phyloP scores from a whole-genome alignment of 106 monocot genomes.

The Chionographis japonica region DNA sequence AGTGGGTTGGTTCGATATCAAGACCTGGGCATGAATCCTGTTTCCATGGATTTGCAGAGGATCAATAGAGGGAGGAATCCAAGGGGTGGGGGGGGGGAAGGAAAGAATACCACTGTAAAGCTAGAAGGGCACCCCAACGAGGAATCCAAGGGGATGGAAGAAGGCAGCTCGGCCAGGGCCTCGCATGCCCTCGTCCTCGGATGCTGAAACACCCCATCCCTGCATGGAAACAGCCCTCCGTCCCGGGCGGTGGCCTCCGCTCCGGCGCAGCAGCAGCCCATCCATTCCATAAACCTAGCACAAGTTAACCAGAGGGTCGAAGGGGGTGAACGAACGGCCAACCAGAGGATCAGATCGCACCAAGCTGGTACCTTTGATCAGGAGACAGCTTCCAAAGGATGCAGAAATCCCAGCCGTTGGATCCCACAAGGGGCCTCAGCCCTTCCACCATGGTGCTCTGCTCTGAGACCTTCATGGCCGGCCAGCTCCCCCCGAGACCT shows the following conservation, averaged over 20 bases:
- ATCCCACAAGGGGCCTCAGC: conserved; percentile 66
- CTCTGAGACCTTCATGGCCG: conserved; percentile 14
- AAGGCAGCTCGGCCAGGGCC: conserved; percentile 37
- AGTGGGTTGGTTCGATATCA: conserved; percentile 60
- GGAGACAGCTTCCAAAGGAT: conserved; percentile 64
- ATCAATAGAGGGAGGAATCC: neutral
- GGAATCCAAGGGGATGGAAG: conserved; percentile 44
- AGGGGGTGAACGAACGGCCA: too few relatives aligned
- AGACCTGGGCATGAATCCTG: conserved; percentile 57
- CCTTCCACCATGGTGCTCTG: conserved; percentile 26
- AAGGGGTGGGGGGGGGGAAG: neutral
- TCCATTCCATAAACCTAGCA: conserved; percentile 36
- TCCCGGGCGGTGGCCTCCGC: conserved; percentile 7
- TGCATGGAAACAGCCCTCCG: conserved; percentile 24
- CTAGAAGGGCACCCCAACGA: conserved; percentile 18
- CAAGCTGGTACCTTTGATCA: conserved; percentile 48
- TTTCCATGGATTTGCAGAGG: neutral
- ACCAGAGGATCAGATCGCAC: too few relatives aligned
- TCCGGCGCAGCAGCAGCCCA: conserved; percentile 57
- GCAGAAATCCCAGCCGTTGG: conserved; percentile 74
- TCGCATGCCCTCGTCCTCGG: conserved; percentile 44
- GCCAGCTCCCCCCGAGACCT: neutral
- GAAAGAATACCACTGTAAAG: neutral
- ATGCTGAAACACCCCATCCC: conserved; percentile 33
- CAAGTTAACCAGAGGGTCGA: neutral